Base-by-base conservation (phyloP, 805 yeast species). In the Candida railenensis region DNA sequence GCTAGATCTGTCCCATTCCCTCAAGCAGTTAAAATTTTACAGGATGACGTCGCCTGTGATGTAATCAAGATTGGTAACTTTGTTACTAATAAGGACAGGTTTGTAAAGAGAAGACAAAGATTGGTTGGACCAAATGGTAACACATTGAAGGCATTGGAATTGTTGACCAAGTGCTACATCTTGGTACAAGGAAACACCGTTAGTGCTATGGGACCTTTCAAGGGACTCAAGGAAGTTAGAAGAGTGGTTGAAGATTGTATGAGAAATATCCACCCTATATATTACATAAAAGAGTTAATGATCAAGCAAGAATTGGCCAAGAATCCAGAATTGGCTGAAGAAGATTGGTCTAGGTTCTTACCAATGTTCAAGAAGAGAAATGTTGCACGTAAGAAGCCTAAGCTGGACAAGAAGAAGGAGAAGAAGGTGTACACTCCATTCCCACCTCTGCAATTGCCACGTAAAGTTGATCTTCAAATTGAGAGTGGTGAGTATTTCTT, bases 401-500 rank as follows among this genome's bases (percentile, higher is more conserved):
- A 79, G 68, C 82, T 80, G 65, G 72, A 78, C 59, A 80, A 70
- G 57, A n/a, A n/a, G n/a, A 79, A 74, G 56, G 83, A 79, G 67
- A 77, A 78, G 77, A 91, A 85, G 69, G 84, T 82, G 3, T 92
- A 92, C 80, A 94, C 99, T 30, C 98, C 99, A 63, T 94, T 94
- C 90, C 99, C 99, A 73, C 98, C 99, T 57, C 87, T 89, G 44
- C 99, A 89, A 71, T 81, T 82, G 55, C 99, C 98, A 62, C 86
- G 98, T 76, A 91, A 94, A 87, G 77, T 94, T 68, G 99, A 94
- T 80, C 74, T 91, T 65, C 96, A 90, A 73, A 90, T 94, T 68
- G 99, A 94, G 69, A 84, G 95, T 74, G 99, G 99, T 81, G 99
- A 94, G 68, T 94, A 89, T 71, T 94, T 94, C 81, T 76, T 94